Evolutionary conservation across 352 stramenopile genomes (phyloP), one percentile per base, ranked within the genome.

Genomic region (Phytophthora megakarya): DNA sequence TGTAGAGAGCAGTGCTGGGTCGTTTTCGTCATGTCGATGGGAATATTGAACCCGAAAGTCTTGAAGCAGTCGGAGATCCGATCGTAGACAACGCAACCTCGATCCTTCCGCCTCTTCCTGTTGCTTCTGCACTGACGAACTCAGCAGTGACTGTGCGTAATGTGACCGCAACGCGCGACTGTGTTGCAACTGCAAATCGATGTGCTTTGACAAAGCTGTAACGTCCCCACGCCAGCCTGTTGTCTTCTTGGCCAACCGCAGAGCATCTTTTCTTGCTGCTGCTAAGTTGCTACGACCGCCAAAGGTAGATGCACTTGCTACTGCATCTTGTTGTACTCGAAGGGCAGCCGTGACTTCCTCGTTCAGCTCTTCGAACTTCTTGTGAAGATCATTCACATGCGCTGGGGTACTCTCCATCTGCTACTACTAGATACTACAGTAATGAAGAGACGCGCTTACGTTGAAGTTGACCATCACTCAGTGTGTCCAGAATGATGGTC

Each of bases 211-310:
- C 22, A 95, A 56, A 32, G 77, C 80, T 19, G 75, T 80, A 40
- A 91, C 83, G 42, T 93, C 82, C 9, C 86, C 82, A 1, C 80
- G 83, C 86, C 86, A 95, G 43, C 89, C 78, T 38, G 76, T 76
- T 3, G 81, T 78, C 25, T 76, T 79, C 53, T 80, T 79, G 9
- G 73, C 73, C 7, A 93, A 65, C 1, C 69, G 67, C 38, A 91
- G 15, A 28, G 78, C 75, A 45, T 88, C 76, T 48, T 74, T 75
- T 26, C 78, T 76, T 30, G 70, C 73, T 23, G 59, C 52, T 9
- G 42, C 47, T 3, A 66, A n/a, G 19, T 58, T 70, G 33, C 43
- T 56, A 38, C 32, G 56, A 21, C 38, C 61, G 16, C 32, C 57
- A 6, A 61, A 49, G 9, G 58, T 64, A 6, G 68, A 59, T 2